Percentiles rank a stretch among this genome's conserved stretches.
Evolutionary conservation across 208 protist genomes (phyloP).

Genomic region (Porcisia deanei): DNA sequence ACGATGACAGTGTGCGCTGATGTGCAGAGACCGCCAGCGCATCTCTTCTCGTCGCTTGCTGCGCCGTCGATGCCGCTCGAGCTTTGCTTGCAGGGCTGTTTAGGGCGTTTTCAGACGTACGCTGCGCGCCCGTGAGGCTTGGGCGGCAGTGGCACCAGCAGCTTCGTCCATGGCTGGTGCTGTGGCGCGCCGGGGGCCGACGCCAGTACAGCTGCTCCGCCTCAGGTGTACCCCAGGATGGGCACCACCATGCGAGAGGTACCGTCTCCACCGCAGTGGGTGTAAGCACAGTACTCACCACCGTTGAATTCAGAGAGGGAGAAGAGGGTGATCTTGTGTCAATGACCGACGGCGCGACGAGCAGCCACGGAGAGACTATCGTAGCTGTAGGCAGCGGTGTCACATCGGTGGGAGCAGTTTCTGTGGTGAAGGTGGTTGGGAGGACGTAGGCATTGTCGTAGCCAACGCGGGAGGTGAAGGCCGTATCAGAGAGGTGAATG

Average conservation of each 20-base stretch:
- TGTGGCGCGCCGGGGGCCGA: neutral
- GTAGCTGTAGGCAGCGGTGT: conserved; percentile 7
- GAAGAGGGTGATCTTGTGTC: neutral
- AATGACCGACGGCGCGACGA: neutral
- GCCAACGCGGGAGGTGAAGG: conserved; percentile 45
- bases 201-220: conserved; percentile 42
- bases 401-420: neutral
- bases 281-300: neutral
- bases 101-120: conserved; percentile 8
- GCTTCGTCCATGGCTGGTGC: neutral
- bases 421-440: conserved; percentile 13
- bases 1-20: conserved; percentile 30
- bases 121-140: conserved; percentile 8
- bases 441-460: conserved; percentile 51
- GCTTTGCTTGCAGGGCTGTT: conserved; percentile 18
- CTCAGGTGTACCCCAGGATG: conserved; percentile 37
- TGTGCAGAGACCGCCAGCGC: conserved; percentile 21
- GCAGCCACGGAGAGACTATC: conserved; percentile 44
- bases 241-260: conserved; percentile 52
- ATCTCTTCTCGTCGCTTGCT: conserved; percentile 24
- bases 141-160: neutral
- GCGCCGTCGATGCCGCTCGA: conserved; percentile 23
- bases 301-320: neutral
- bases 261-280: conserved; percentile 17
- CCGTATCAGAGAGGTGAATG: conserved; percentile 38